Percentiles rank a stretch among this genome's conserved stretches.
phyloP scores from a whole-genome alignment of 495 filamentous ascomycete species.

The Wilcoxina mikolae region DNA sequence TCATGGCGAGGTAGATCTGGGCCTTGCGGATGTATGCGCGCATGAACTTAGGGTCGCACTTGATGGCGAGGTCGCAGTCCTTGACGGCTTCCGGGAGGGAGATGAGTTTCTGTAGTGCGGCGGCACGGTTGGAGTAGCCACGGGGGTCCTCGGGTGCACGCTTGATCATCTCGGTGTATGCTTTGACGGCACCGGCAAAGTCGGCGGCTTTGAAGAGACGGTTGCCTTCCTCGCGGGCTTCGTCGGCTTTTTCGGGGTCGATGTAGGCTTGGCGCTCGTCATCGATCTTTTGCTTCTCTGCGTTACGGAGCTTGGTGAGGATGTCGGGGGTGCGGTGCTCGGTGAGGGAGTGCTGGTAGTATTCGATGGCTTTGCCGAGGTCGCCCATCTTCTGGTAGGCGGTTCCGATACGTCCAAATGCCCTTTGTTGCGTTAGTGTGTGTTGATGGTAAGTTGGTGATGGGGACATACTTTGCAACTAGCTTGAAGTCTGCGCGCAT shows the following conservation, averaged over 20 bases:
- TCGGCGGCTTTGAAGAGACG: constrained; percentile 91
- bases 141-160: constrained; percentile 83
- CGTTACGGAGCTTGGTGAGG: constrained; percentile 80
- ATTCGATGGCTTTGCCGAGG: constrained; percentile 64
- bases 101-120: constrained; percentile 90
- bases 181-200: constrained; percentile 90
- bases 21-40: constrained; percentile 90
- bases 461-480: constrained; percentile 61
- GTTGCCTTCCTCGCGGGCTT: constrained; percentile 88
- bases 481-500: constrained; percentile 89
- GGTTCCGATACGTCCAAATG: constrained; percentile 78
- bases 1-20: constrained; percentile 86
- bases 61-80: constrained; percentile 84
- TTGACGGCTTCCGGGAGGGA: constrained; percentile 84
- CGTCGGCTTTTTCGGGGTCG: constrained; percentile 80
- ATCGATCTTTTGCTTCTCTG: constrained; percentile 75
- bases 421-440: constrained; percentile 32
- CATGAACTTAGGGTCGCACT: constrained; percentile 84
- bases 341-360: constrained; percentile 82
- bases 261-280: constrained; percentile 67
- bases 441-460: not conserved
- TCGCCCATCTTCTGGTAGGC: constrained; percentile 83
- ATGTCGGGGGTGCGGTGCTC: constrained; percentile 95
- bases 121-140: constrained; percentile 92
- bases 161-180: constrained; percentile 95